Conservation (phyloP, 805 yeast genomes). For the Nakazawaea sp. region DNA sequence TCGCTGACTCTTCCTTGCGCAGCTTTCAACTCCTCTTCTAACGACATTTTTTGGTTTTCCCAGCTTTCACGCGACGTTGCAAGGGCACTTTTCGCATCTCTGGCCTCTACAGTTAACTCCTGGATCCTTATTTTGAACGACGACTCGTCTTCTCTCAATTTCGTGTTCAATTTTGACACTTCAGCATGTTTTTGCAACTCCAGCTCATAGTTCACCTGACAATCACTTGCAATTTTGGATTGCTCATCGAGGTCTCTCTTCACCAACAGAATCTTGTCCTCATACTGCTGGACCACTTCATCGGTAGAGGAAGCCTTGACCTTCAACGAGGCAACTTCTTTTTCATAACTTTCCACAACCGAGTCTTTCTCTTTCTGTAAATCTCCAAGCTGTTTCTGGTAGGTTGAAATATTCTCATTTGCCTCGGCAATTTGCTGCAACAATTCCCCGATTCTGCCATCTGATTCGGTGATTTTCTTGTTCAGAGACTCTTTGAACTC, state of each 20-base stretch:
- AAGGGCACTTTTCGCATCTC: constrained; percentile 26
- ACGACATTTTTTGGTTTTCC: constrained; percentile 32
- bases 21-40: constrained; percentile 41
- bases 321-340: constrained; percentile 13
- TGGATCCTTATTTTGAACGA: constrained; percentile 21
- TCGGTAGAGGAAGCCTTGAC: constrained; percentile 19
- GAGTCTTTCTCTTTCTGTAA: constrained; percentile 14
- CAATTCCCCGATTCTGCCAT: constrained; percentile 13
- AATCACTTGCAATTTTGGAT: constrained; percentile 35
- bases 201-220: constrained; percentile 47
- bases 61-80: constrained; percentile 34
- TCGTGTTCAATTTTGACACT: constrained; percentile 28
- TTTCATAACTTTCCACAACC: constrained; percentile 1
- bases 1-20: constrained; percentile 44
- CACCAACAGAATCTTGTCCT: constrained; percentile 22
- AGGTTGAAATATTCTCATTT: constrained; percentile 15
- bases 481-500: constrained; percentile 24
- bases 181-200: constrained; percentile 51
- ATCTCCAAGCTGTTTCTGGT: constrained; percentile 17
- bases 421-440: constrained; percentile 12
- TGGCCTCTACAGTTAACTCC: constrained; percentile 29
- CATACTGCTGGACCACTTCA: constrained; percentile 22
- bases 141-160: constrained; percentile 16
- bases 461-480: constrained; percentile 1
- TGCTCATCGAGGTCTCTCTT: constrained; percentile 36